Conservation (phyloP, 805 yeast genomes). For the Yarrowia sp. region DNA sequence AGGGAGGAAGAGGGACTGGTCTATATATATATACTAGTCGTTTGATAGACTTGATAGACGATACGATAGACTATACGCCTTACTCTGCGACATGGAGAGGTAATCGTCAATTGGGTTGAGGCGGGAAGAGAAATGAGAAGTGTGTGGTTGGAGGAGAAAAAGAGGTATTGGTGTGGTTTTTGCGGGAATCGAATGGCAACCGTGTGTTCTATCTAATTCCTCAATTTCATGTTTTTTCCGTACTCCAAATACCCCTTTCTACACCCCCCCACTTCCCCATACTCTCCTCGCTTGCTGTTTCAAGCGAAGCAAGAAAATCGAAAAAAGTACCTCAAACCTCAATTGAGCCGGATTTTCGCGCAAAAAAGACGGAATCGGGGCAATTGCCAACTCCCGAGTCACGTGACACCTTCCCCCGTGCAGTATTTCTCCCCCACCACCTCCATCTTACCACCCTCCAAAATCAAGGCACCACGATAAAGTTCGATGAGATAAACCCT, state of each 20-base stretch:
- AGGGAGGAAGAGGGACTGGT: too few species aligned
- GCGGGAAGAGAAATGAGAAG: neutral
- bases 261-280: neutral
- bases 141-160: too few species aligned
- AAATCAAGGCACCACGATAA: neutral
- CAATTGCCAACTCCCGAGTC: neutral
- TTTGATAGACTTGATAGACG: too few species aligned
- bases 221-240: too few species aligned
- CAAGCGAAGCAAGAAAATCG: neutral
- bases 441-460: too few species aligned
- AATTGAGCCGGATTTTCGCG: neutral
- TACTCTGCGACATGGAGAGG: neutral
- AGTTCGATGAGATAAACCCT: slow-evolving; percentile 10
- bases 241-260: too few species aligned
- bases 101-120: neutral
- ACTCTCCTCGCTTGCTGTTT: neutral
- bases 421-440: too few species aligned
- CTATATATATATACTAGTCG: neutral
- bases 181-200: too few species aligned
- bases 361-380: neutral
- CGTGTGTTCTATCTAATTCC: too few species aligned
- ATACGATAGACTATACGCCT: slow-evolving; percentile 13
- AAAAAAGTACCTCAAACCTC: neutral
- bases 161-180: too few species aligned
- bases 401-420: too few species aligned